A percentile compares a stretch with the other conserved stretches of the same genome.
phyloP scores from a whole-genome alignment of 2,329 filamentous ascomycete species.

The Colletotrichum brevisporum region DNA sequence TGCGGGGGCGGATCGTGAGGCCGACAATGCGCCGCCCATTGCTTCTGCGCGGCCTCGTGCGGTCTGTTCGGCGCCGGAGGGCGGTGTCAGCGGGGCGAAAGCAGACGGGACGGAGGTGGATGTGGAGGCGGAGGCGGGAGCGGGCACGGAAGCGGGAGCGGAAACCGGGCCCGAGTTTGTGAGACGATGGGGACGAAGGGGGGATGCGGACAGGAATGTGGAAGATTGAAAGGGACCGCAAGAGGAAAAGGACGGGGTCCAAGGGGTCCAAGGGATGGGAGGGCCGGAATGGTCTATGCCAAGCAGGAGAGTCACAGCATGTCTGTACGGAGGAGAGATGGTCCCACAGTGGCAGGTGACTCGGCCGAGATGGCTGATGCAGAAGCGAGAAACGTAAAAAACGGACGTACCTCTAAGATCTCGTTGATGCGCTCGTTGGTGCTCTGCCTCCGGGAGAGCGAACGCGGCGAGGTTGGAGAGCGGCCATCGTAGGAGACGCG shows the following conservation, averaged over 20 bases:
- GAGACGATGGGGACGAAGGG: background rate
- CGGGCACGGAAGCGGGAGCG: background rate
- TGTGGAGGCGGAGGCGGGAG: background rate
- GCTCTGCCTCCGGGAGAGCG: slow-evolving; percentile 41
- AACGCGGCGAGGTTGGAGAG: slow-evolving; percentile 25
- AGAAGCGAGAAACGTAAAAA: slow-evolving; percentile 14
- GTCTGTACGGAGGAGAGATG: background rate
- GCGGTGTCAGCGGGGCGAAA: slow-evolving; percentile 20
- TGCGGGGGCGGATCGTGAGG: slow-evolving; percentile 36
- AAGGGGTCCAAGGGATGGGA: background rate
- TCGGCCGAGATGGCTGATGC: slow-evolving; percentile 25
- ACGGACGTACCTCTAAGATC: slow-evolving; percentile 61
- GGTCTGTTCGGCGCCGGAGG: slow-evolving; percentile 47
- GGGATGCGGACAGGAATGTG: background rate
- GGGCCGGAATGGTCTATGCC: slow-evolving; percentile 24
- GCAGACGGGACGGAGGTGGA: background rate
- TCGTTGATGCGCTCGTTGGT: slow-evolving; percentile 59
- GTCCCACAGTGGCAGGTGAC: slow-evolving; percentile 8
- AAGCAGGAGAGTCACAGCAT: slow-evolving; percentile 15
- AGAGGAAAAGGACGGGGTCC: slow-evolving; percentile 12
- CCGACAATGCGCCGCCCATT: slow-evolving; percentile 50
- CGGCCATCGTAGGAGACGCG: slow-evolving; percentile 34
- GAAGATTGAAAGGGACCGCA: slow-evolving; percentile 5
- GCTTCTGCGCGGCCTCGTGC: slow-evolving; percentile 59
- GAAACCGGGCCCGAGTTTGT: background rate